Percentiles rank a stretch among this genome's conserved stretches.
Evolutionary conservation across 208 protist genomes (phyloP).

Genomic region (Spongospora subterranea): DNA sequence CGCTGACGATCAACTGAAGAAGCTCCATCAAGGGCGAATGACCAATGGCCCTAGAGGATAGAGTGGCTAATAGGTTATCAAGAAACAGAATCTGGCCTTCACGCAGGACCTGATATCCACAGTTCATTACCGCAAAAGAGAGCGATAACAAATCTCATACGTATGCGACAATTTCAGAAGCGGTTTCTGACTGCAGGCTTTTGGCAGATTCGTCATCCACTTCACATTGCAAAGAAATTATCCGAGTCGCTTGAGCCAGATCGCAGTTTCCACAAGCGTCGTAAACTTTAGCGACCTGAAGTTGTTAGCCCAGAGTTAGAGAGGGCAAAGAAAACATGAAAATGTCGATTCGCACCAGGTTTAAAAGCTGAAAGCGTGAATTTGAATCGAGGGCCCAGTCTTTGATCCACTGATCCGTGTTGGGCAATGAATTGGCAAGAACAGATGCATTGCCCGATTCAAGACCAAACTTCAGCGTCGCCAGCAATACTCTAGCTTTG

Average conservation of each 20-base stretch:
- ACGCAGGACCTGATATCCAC: neutral
- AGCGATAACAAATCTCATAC: neutral
- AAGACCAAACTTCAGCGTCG: neutral
- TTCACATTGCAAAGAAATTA: neutral
- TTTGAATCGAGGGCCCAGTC: neutral
- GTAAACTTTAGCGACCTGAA: neutral
- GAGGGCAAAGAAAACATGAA: neutral
- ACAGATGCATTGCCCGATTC: neutral
- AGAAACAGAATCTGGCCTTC: neutral
- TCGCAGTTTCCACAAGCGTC: neutral
- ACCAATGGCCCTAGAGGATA: neutral
- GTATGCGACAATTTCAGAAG: neutral
- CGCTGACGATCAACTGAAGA: neutral
- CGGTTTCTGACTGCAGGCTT: neutral
- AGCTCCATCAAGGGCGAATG: neutral
- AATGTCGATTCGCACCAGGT: neutral
- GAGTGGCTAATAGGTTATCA: neutral
- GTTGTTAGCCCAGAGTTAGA: neutral
- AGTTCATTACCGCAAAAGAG: neutral
- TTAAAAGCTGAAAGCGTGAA: neutral
- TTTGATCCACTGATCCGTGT: neutral
- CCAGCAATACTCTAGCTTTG: neutral
- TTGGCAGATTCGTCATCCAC: neutral
- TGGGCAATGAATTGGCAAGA: neutral
- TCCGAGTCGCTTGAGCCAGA: neutral